Evolutionary conservation across 257 asterid genomes (phyloP), one percentile per base, ranked within the genome.

Genomic region (Primulina eburnea): DNA sequence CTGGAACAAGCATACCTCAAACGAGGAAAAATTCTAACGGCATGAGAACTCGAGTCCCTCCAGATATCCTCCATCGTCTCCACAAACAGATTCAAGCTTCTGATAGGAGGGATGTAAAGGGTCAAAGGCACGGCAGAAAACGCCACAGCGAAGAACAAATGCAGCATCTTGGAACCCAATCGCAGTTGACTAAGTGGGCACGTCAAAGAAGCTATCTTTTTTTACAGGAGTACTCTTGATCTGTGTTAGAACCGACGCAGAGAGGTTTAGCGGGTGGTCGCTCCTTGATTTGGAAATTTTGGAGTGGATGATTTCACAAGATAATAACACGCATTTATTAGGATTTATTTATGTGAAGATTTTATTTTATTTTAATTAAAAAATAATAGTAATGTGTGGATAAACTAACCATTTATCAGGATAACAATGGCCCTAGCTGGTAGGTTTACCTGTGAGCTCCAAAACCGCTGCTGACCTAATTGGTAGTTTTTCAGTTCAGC

Each of bases 61-160:
- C 87, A 89, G 68, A 89, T 68, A 26, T 76, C 83, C 75, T 91
- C 92, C 61, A 91, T 53, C 14, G 86, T 84, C 82, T 86, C 95
- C 67, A 91, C 81, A 53, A 91, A 91, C 0, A 82, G 76, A 78
- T 79, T 91, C 83, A 91, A 79, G 83, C 88, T 87, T 62, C 97
- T 86, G 37, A 91, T 61, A 0, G 97, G 97, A n/a, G 96, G 97
- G 30, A 91, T 77, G 80, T 91, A 91, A 28, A 91, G 84, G 30
- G 82, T 89, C 87, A 91, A 78, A 58, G 97, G 97, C 7, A 82
- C 95, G n/a, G 97, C 87, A 1, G 97, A 89, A 71, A 89, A 89
- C 73, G 96, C 96, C 78, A 85, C 88, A 6, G 90, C 86, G 29
- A 86, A 82, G 79, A 90, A 88, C 77, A 84, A 50, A 55, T 86